These are phyloP conservation scores for Zygoascus tannicola DNA, from an alignment of 805 yeast genomes.

Conservation along the genomic window DNA sequence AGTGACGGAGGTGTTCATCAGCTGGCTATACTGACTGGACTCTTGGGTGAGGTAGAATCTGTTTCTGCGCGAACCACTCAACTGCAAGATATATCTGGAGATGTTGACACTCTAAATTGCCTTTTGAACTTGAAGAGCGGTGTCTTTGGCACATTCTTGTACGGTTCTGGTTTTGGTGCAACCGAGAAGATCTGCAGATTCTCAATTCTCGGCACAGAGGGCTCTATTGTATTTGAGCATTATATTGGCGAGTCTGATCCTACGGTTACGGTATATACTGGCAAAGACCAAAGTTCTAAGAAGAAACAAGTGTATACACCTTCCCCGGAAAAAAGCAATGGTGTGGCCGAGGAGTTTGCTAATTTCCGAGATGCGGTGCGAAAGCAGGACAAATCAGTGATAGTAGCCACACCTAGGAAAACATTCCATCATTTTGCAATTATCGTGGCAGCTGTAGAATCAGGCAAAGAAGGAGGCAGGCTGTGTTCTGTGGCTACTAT, in stretches of 20 bases:
- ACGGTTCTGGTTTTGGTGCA: conserved; percentile 82
- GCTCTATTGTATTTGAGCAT: conserved; percentile 62
- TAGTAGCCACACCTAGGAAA: conserved; percentile 56
- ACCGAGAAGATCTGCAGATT: conserved; percentile 59
- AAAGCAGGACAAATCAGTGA: conserved; percentile 48
- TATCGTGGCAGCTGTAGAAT: conserved; percentile 74
- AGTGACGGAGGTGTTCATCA: conserved; percentile 98
- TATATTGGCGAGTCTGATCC: conserved; percentile 1
- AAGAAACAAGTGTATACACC: conserved; percentile 22
- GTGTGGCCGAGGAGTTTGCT: conserved; percentile 46
- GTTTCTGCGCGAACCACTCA: conserved; percentile 74
- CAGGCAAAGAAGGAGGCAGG: conserved; percentile 38
- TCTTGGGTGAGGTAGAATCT: conserved; percentile 62
- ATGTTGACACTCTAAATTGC: conserved; percentile 72
- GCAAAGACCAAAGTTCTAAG: conserved; percentile 20
- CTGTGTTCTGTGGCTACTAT: too few relatives aligned
- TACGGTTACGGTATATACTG: conserved; percentile 19
- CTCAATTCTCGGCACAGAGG: conserved; percentile 69
- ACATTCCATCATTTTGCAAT: conserved; percentile 92
- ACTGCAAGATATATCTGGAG: conserved; percentile 66
- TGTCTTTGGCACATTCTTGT: conserved; percentile 74
- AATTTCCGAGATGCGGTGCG: conserved; percentile 53
- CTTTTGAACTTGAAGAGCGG: conserved; percentile 52
- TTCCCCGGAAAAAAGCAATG: conserved; percentile 38
- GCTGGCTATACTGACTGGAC: conserved; percentile 72